Evolutionary conservation across 2,329 filamentous ascomycete genomes (phyloP), one percentile per base, ranked within the genome.

Genomic region (Curvularia lunata): DNA sequence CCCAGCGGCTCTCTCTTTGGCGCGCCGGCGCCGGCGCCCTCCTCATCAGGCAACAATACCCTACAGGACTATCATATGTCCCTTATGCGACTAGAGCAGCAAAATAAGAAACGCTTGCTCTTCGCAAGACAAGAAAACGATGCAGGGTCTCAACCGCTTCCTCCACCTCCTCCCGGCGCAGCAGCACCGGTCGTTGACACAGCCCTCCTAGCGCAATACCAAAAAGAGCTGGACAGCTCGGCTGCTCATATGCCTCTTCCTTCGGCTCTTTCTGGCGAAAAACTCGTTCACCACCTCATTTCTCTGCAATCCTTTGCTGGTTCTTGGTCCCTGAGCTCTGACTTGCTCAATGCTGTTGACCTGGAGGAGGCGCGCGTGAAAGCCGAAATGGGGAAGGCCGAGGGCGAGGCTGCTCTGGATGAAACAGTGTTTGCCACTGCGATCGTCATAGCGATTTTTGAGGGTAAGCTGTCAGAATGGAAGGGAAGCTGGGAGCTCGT

Each of bases 21-120:
- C 10, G 28, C 43, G 5, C n/a, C 43, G 16, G 28, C 43, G 5
- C n/a, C 43, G 16, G n/a, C 27, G 16, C 27, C 43, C 12, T 21
- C 43, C 5, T 1, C 43, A 3, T 9, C 10, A 10, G 28, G 10
- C 12, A 32, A 16, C 9, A 32, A 2, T 13, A 9, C n/a, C n/a
- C 81, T 93, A 27, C 89, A 92, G 74, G 90, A 93, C 73, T 92
- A 93, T 68, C 90, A 93, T 78, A 92, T 91, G 89, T 88, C 92
- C 71, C 77, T 92, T 71, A 93, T 92, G 90, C 78, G 92, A 28
- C 83, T 93, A 9, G 90, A 93, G 75, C 91, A 93, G 77, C 89
- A 93, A 77, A 93, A 93, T 68, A 52, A 46, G 13, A 52, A 43
- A 16, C 41, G 32, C 9, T 45, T 12, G 25, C n/a, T 16, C 4